These are phyloP conservation scores for Leucosporidium scottii DNA, from an alignment of 768 basidiomycete species.

Conservation along the genomic window DNA sequence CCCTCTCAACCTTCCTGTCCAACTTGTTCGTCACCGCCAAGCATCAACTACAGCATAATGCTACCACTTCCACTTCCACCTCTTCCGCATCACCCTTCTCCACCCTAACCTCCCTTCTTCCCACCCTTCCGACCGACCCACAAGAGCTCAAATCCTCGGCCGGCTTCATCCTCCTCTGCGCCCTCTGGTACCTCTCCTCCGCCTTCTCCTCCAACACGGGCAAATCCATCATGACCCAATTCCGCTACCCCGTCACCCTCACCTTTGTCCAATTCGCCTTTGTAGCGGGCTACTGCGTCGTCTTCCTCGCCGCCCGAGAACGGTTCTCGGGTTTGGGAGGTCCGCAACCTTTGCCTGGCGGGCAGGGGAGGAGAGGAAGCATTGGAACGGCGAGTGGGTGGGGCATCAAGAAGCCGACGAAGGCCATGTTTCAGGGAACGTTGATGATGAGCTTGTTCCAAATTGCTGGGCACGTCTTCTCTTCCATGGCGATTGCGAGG, in stretches of 20 bases:
- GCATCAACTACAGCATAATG: background rate
- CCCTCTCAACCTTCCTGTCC: background rate
- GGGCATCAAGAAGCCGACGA: slow-evolving; percentile 55
- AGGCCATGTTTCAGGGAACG: slow-evolving; percentile 65
- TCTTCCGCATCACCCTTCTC: slow-evolving; percentile 5
- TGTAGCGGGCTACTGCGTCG: slow-evolving; percentile 73
- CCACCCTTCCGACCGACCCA: background rate
- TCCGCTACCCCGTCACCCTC: slow-evolving; percentile 87
- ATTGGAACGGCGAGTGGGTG: slow-evolving; percentile 29
- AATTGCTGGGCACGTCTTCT: slow-evolving; percentile 95
- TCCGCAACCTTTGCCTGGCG: background rate
- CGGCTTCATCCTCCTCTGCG: slow-evolving; percentile 71
- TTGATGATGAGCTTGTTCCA: slow-evolving; percentile 96
- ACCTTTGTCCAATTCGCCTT: slow-evolving; percentile 98
- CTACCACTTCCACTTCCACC: background rate
- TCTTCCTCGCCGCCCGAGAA: slow-evolving; percentile 57
- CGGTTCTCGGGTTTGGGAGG: background rate
- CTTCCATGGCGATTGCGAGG: slow-evolving; percentile 90
- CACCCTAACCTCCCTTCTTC: slow-evolving; percentile 52
- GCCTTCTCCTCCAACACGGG: slow-evolving; percentile 94
- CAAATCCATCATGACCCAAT: slow-evolving; percentile 85
- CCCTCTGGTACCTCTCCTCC: slow-evolving; percentile 86
- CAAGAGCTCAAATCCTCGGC: slow-evolving; percentile 15
- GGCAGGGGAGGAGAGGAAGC: background rate
- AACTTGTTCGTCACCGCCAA: background rate